Percentiles rank a stretch among this genome's conserved stretches.
phyloP scores from a whole-genome alignment of 1,284 basidiomycete genomes.

The Marasmius sp. region DNA sequence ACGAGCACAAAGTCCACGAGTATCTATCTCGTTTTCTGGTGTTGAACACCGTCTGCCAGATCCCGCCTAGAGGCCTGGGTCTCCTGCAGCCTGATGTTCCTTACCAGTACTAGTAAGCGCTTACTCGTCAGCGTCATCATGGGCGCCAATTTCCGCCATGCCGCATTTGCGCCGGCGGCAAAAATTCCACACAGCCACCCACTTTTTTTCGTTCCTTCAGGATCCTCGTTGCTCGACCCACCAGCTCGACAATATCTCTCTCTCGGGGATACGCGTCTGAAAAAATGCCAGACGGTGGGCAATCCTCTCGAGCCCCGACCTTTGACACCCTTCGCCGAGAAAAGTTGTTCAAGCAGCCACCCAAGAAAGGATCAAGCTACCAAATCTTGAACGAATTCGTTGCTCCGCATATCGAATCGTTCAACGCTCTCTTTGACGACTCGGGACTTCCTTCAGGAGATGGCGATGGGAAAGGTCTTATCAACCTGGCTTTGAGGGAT shows the following conservation, averaged over 20 bases:
- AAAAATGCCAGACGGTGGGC: constrained; percentile 39
- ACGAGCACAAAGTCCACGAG: no score
- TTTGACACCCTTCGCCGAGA: constrained; percentile 90
- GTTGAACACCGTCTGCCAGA: no score
- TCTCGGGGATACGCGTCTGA: background rate
- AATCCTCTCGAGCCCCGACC: constrained; percentile 41
- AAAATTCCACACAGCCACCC: background rate
- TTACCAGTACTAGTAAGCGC: no score
- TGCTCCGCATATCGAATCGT: constrained; percentile 92
- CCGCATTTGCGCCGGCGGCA: no score
- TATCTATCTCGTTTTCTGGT: no score
- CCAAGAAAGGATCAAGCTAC: constrained; percentile 68
- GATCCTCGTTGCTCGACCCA: no score
- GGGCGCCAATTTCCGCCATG: no score
- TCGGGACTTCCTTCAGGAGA: constrained; percentile 71
- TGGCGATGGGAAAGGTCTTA: constrained; percentile 76
- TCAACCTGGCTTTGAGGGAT: constrained; percentile 81
- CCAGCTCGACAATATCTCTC: background rate
- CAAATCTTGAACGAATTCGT: constrained; percentile 93
- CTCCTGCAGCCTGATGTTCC: no score
- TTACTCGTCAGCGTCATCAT: no score
- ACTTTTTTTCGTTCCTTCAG: background rate
- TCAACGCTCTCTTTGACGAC: constrained; percentile 94
- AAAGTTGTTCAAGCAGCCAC: constrained; percentile 78
- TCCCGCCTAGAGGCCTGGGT: no score